A percentile compares a stretch with the other conserved stretches of the same genome.
Conservation (phyloP, 202 grass and related monocot genomes). For the Zoysia matrella region DNA sequence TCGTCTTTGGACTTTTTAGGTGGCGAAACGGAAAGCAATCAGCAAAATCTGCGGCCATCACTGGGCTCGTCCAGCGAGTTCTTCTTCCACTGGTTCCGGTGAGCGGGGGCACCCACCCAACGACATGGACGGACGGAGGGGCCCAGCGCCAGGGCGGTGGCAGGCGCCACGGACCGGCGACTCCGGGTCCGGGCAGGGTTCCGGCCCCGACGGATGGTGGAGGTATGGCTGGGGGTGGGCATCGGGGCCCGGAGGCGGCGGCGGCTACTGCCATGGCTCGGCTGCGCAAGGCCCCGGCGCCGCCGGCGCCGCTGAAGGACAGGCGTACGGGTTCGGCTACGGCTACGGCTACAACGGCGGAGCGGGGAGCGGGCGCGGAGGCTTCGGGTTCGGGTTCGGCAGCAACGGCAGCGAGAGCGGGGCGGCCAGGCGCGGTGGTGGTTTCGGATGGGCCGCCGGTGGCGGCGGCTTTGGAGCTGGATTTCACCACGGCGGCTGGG, state of each 20-base stretch:
- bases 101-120: background rate
- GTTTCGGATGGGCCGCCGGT: constrained; percentile 12
- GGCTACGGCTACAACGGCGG: constrained; percentile 4
- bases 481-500: background rate
- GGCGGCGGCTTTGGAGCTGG: background rate
- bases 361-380: constrained; percentile 37
- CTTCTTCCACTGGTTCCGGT: background rate
- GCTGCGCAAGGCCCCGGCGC: constrained; percentile 27
- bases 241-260: constrained; percentile 58
- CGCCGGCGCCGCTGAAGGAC: constrained; percentile 24
- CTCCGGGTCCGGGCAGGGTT: constrained; percentile 53
- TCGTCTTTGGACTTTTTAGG: too few species aligned
- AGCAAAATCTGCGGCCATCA: too few species aligned
- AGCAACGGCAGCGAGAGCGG: constrained; percentile 2
- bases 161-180: constrained; percentile 52
- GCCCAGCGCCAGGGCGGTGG: background rate
- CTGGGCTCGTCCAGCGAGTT: background rate
- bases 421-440: background rate
- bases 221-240: constrained; percentile 69
- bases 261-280: constrained; percentile 62
- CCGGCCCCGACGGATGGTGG: constrained; percentile 54
- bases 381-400: constrained; percentile 27
- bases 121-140: constrained; percentile 48
- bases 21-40: too few species aligned
- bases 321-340: constrained; percentile 51